These are phyloP conservation scores for Trichoderma simmonsii DNA, from an alignment of 2,329 filamentous ascomycete species.

Conservation along the genomic window DNA sequence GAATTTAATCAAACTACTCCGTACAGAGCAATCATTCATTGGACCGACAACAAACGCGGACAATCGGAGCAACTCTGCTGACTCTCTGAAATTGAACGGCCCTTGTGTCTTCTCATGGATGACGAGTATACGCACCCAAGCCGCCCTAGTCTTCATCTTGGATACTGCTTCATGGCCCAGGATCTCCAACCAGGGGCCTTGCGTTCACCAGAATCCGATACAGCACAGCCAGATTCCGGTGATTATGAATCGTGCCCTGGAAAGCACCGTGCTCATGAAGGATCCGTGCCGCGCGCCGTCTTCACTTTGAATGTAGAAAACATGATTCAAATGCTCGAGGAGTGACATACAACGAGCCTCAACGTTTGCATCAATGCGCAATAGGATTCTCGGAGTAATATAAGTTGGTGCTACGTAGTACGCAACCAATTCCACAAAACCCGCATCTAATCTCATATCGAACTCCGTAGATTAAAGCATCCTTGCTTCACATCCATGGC, in stretches of 20 bases:
- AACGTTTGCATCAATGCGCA: background rate
- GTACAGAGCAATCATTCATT: background rate
- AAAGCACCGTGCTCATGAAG: background rate
- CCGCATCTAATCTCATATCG: conserved; percentile 10
- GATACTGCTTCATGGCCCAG: background rate
- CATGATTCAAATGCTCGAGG: background rate
- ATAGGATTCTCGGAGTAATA: background rate
- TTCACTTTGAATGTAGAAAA: background rate
- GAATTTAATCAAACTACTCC: background rate
- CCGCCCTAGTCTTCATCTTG: background rate
- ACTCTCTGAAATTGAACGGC: background rate
- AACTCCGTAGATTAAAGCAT: background rate
- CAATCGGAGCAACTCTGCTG: background rate
- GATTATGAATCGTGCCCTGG: background rate
- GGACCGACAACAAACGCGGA: background rate
- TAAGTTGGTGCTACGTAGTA: background rate
- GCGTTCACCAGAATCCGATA: conserved; percentile 13
- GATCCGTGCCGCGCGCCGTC: background rate
- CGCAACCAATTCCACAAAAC: background rate
- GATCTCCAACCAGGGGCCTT: background rate
- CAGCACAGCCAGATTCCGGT: conserved; percentile 2
- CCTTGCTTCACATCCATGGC: background rate
- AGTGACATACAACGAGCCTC: background rate
- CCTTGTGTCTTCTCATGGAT: background rate
- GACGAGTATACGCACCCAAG: background rate